Base-by-base conservation (phyloP, 257 asterid species). In the Parsonsia alboflavescens region DNA sequence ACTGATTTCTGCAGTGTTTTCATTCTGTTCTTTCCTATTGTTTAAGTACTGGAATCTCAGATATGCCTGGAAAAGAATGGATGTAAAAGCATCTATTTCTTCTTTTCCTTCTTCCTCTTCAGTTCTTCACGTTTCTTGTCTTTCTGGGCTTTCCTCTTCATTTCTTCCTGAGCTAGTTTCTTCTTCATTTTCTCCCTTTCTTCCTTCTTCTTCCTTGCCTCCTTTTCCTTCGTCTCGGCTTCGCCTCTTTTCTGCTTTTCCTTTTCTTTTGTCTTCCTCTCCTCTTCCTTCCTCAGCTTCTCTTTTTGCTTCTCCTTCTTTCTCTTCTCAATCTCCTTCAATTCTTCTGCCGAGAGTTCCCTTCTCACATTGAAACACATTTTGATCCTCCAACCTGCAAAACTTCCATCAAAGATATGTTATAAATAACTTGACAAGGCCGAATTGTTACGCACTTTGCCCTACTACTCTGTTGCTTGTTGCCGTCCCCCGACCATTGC, bases 321-420 rank as follows among this genome's bases (percentile, higher is more conserved):
- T 30, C 56, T 72, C 67, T 53, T 63, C 77, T 71, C 52, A 19
- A 17, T 63, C 62, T 73, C 73, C 72, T 72, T 72, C 41, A 77
- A 58, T 41, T 77, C 85, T 41, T 81, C 82, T 70, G 50, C 61
- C 0, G 73, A 73, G 12, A 77, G 77, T 64, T 81, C 77, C 65
- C 67, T 73, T 71, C 74, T 77, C 26, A 80, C 21, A 28, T 1
- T 73, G 77, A 81, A 81, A 72, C 58, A 73, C 72, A 76, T 70
- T 44, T 76, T 76, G 28, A 2, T 36, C 49, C 26, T 39, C 7
- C 49, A 64, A 36, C 49, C 49, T 41, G 26, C 28, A 64, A 64
- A 64, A 36, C 26, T 39, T 39, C 26, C 39, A 19, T 8, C 70
- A 39, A 39, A 36, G 12, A 7, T 63, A 39, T 46, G 7, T 17